Evolutionary conservation across 495 filamentous ascomycete species (phyloP).

Genomic region (Cercophora samala): DNA sequence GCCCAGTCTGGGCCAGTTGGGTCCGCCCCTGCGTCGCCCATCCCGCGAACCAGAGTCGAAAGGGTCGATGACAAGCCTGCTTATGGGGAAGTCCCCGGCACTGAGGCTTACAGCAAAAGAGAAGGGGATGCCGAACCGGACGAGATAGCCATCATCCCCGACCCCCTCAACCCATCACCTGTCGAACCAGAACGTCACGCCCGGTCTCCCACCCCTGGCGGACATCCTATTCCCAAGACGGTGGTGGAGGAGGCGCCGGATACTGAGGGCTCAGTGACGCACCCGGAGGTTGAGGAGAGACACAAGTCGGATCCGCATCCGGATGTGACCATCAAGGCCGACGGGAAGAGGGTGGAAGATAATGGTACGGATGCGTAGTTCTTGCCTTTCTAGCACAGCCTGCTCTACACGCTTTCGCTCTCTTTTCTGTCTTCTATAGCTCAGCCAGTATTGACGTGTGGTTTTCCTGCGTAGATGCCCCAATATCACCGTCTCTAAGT

Average conservation of each 20-base stretch:
- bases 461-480: slow-evolving; percentile 38
- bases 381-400: slow-evolving; percentile 20
- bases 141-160: slow-evolving; percentile 53
- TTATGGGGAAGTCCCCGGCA: slow-evolving; percentile 86
- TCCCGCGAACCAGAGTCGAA: slow-evolving; percentile 82
- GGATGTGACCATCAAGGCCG: slow-evolving; percentile 47
- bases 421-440: slow-evolving; percentile 20
- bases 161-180: slow-evolving; percentile 30
- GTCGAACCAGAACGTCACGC: slow-evolving; percentile 21
- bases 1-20: slow-evolving; percentile 66
- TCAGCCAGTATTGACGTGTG: slow-evolving; percentile 33
- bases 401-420: slow-evolving; percentile 8
- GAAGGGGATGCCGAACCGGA: slow-evolving; percentile 84
- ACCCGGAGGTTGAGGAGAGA: slow-evolving; percentile 36
- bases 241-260: slow-evolving; percentile 49
- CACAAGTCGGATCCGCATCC: slow-evolving; percentile 46
- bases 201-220: slow-evolving; percentile 39
- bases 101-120: slow-evolving; percentile 68
- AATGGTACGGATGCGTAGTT: slow-evolving; percentile 41
- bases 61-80: slow-evolving; percentile 64
- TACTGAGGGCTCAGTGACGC: slow-evolving; percentile 40
- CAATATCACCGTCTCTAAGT: slow-evolving; percentile 37
- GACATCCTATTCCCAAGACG: slow-evolving; percentile 47
- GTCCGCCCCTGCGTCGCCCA: slow-evolving; percentile 55
- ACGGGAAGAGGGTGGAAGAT: slow-evolving; percentile 32